phyloP scores from a whole-genome alignment of 2,329 filamentous ascomycete genomes.

The Geosmithia putterillii region DNA sequence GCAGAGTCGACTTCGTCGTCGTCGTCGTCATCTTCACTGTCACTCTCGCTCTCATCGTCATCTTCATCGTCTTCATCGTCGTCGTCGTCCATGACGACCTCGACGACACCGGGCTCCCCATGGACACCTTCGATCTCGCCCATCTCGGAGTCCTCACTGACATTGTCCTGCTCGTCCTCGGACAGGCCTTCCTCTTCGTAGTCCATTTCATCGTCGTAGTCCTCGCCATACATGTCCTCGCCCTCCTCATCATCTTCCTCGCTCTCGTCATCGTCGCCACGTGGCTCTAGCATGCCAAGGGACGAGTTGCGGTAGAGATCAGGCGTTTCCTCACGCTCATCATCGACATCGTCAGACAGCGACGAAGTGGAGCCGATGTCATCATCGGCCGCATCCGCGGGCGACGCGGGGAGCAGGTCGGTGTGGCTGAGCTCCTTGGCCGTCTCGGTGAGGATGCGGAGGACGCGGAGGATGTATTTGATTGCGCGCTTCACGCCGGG shows the following conservation, averaged over 20 bases:
- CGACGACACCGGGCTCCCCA: constrained; percentile 49
- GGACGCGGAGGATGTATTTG: constrained; percentile 86
- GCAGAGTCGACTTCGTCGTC: constrained; percentile 27
- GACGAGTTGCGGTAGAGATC: constrained; percentile 96
- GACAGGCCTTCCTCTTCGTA: constrained; percentile 73
- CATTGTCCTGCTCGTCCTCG: constrained; percentile 77
- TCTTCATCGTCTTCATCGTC: constrained; percentile 55
- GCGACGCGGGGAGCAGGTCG: constrained; percentile 57
- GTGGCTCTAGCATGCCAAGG: constrained; percentile 83
- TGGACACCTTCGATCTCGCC: constrained; percentile 70
- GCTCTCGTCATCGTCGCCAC: constrained; percentile 65
- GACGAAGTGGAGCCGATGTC: constrained; percentile 83
- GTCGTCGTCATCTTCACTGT: constrained; percentile 38
- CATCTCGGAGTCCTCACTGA: constrained; percentile 78
- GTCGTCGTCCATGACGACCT: constrained; percentile 69
- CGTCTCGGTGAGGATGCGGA: constrained; percentile 77
- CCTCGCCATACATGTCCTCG: constrained; percentile 87
- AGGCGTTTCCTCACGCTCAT: constrained; percentile 76
- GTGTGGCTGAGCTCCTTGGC: constrained; percentile 76
- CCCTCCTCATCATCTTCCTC: constrained; percentile 59
- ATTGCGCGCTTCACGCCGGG: constrained; percentile 86
- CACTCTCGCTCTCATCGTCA: constrained; percentile 43
- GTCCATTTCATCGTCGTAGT: constrained; percentile 86
- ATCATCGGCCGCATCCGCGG: constrained; percentile 57
- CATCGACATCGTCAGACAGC: constrained; percentile 75